Evolutionary conservation across 495 filamentous ascomycete genomes (phyloP).

Genomic region (Sphaerosporella brunnea): DNA sequence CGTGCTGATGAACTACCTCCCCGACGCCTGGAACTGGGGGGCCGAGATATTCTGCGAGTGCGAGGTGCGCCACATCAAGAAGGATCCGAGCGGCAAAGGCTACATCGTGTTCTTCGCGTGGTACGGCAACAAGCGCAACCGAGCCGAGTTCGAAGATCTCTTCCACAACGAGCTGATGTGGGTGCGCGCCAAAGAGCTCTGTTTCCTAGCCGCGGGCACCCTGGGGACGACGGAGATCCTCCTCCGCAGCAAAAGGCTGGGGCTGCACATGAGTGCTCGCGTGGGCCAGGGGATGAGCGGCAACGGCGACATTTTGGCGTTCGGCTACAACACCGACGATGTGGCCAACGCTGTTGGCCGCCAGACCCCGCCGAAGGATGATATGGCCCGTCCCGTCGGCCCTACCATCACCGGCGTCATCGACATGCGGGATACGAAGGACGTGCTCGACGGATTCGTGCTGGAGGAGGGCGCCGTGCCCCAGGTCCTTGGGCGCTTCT

Average conservation of each 20-base stretch:
- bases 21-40: constrained; percentile 61
- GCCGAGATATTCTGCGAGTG: constrained; percentile 57
- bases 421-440: constrained; percentile 37
- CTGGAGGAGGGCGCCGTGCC: constrained; percentile 50
- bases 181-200: constrained; percentile 43
- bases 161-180: constrained; percentile 48
- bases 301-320: constrained; percentile 48
- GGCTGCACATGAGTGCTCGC: constrained; percentile 38
- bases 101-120: constrained; percentile 50
- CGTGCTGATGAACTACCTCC: constrained; percentile 46
- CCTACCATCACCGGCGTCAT: constrained; percentile 49
- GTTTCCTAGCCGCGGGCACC: constrained; percentile 44
- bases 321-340: constrained; percentile 35
- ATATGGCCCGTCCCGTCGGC: constrained; percentile 33
- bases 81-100: constrained; percentile 33
- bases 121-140: constrained; percentile 36
- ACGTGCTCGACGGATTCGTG: constrained; percentile 45
- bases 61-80: constrained; percentile 47
- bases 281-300: constrained; percentile 48
- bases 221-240: constrained; percentile 50
- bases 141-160: constrained; percentile 38
- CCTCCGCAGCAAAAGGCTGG: constrained; percentile 42
- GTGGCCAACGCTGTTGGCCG: constrained; percentile 40
- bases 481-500: constrained; percentile 35
- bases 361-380: constrained; percentile 30